Conservation (phyloP, 1,284 basidiomycete genomes). For the Ceraceosorus guamensis region DNA sequence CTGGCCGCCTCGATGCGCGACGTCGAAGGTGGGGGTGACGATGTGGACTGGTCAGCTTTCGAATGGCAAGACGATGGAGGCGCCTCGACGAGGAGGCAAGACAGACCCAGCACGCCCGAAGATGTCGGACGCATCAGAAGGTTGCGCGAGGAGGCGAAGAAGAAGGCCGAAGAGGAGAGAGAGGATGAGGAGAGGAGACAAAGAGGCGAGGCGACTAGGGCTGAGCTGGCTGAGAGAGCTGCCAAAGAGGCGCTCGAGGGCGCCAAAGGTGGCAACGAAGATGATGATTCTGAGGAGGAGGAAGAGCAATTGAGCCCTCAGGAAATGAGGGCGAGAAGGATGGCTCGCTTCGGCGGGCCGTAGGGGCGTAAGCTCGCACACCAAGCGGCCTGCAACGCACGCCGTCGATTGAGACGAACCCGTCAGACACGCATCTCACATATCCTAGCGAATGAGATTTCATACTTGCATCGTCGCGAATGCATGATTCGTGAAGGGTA, state of each 20-base stretch:
- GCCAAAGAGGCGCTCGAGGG: neutral
- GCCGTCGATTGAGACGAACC: too few relatives aligned
- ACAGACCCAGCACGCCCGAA: conserved; percentile 16
- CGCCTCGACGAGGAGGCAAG: conserved; percentile 6
- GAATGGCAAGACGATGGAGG: neutral
- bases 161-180: conserved; percentile 20
- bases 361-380: neutral
- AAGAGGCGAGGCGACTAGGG: conserved; percentile 14
- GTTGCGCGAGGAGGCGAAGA: conserved; percentile 28
- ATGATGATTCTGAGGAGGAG: conserved; percentile 21
- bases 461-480: too few relatives aligned
- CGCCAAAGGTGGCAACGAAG: conserved; percentile 4
- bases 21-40: conserved; percentile 13
- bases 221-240: neutral
- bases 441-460: too few relatives aligned
- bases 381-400: too few relatives aligned
- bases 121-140: conserved; percentile 30
- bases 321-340: conserved; percentile 22
- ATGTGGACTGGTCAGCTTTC: neutral
- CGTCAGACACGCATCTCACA: too few relatives aligned
- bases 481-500: too few relatives aligned
- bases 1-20: conserved; percentile 34
- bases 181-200: conserved; percentile 17
- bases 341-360: conserved; percentile 12
- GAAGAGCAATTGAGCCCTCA: conserved; percentile 32